phyloP scores from a whole-genome alignment of 179 eudicot species.

The Kewa caespitosa region DNA sequence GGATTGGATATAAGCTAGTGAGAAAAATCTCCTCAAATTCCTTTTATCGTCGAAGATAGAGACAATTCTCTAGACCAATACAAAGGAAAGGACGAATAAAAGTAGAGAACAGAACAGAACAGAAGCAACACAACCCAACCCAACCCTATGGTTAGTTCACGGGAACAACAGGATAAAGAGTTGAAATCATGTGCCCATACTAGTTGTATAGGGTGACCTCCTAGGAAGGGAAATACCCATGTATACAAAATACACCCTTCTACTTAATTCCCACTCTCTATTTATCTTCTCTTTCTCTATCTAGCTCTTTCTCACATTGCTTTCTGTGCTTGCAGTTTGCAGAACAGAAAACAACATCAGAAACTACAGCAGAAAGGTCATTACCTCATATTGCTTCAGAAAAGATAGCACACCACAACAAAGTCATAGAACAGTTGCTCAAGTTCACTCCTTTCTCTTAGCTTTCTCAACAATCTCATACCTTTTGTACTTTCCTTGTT shows the following conservation, averaged over 20 bases:
- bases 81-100: conserved; percentile 7
- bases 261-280: neutral
- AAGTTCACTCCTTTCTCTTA: neutral
- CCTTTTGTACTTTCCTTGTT: conserved; percentile 15
- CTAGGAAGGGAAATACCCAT: conserved; percentile 14
- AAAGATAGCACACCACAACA: too few species aligned
- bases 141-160: conserved; percentile 21
- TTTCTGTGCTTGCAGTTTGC: conserved; percentile 14
- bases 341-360: conserved; percentile 6
- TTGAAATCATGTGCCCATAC: conserved; percentile 26
- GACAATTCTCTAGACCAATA: conserved; percentile 16
- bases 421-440: too few species aligned
- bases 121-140: too few species aligned
- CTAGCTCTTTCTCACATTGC: conserved; percentile 13
- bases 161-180: neutral
- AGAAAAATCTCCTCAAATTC: neutral
- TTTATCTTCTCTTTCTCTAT: neutral
- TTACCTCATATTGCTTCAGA: too few species aligned
- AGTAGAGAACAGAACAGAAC: too few species aligned
- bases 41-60: conserved; percentile 3
- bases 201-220: conserved; percentile 21
- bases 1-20: conserved; percentile 10
- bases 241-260: neutral
- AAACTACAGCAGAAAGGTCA: neutral
- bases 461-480: neutral